Evolutionary conservation across 805 yeast species (phyloP).

Genomic region (Starmerella vitae): DNA sequence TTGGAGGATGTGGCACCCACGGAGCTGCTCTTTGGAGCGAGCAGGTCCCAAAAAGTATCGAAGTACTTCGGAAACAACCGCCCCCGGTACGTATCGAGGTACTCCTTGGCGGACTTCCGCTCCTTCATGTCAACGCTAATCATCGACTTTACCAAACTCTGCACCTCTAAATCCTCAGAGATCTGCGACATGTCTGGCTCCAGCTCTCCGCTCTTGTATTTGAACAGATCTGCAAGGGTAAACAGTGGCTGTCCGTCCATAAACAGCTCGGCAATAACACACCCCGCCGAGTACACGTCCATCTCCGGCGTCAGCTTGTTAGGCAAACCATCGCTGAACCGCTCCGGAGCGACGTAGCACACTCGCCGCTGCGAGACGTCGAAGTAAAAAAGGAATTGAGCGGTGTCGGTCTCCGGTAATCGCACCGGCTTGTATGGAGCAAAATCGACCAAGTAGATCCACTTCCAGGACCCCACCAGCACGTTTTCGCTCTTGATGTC

Average conservation of each 20-base stretch:
- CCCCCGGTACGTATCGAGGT: conserved; percentile 39
- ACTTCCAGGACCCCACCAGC: conserved; percentile 75
- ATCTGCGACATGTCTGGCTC: conserved; percentile 49
- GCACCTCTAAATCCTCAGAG: conserved; percentile 39
- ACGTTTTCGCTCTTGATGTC: conserved; percentile 87
- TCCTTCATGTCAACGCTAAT: conserved; percentile 47
- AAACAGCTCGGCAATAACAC: conserved; percentile 81
- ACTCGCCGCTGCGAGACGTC: conserved; percentile 77
- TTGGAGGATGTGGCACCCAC: conserved; percentile 34
- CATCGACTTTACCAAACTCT: conserved; percentile 48
- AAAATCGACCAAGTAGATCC: conserved; percentile 73
- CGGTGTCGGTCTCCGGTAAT: conserved; percentile 86
- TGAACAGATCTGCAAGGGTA: conserved; percentile 74
- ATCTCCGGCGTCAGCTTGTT: conserved; percentile 40
- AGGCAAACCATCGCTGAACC: conserved; percentile 37
- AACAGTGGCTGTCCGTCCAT: conserved; percentile 78
- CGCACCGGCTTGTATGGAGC: conserved; percentile 71
- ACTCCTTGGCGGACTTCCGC: conserved; percentile 42
- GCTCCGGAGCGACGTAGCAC: conserved; percentile 90
- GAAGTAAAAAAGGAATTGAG: conserved; percentile 79
- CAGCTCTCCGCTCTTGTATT: conserved; percentile 58
- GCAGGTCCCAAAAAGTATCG: conserved; percentile 34
- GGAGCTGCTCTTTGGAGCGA: conserved; percentile 17
- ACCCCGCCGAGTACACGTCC: conserved; percentile 53
- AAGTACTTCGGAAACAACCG: conserved; percentile 54